These are phyloP conservation scores for Aristolochia fimbriata DNA, from an alignment of 164 flowering plant species.

Conservation along the genomic window DNA sequence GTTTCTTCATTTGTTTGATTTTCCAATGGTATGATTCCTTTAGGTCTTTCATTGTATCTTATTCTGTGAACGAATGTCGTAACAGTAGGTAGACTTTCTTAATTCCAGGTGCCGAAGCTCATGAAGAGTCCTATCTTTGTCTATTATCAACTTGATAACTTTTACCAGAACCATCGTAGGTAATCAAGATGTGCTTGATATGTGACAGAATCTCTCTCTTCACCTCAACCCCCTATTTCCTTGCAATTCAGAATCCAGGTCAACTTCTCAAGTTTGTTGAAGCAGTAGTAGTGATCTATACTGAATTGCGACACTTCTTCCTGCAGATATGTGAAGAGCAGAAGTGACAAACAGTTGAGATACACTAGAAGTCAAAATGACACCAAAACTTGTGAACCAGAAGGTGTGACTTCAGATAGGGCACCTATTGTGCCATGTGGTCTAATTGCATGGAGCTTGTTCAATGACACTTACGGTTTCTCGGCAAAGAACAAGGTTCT, in stretches of 20 bases:
- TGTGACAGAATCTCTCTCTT: too few relatives aligned
- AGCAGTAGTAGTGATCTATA: too few relatives aligned
- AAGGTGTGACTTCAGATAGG: conserved; percentile 16
- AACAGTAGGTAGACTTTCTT: background rate
- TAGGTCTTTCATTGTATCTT: too few relatives aligned
- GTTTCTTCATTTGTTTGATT: background rate
- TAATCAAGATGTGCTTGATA: conserved; percentile 12
- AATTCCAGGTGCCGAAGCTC: conserved; percentile 47
- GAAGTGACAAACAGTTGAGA: conserved; percentile 61
- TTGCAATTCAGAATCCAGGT: too few relatives aligned
- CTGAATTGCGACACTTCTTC: background rate
- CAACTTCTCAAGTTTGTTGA: too few relatives aligned
- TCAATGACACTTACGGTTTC: conserved; percentile 71
- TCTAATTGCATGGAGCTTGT: conserved; percentile 83
- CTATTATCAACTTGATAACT: conserved; percentile 70
- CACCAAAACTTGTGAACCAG: conserved; percentile 44
- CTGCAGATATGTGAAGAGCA: conserved; percentile 68
- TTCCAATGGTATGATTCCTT: background rate
- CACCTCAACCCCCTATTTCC: too few relatives aligned
- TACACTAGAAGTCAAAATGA: conserved; percentile 21
- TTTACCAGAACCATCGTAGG: conserved; percentile 87
- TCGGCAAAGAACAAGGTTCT: conserved; percentile 24
- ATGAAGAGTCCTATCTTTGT: conserved; percentile 62
- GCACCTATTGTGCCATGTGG: conserved; percentile 74
- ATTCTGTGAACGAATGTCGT: background rate